These are phyloP conservation scores for Amyloporia xantha DNA, from an alignment of 768 basidiomycete species.

Conservation along the genomic window DNA sequence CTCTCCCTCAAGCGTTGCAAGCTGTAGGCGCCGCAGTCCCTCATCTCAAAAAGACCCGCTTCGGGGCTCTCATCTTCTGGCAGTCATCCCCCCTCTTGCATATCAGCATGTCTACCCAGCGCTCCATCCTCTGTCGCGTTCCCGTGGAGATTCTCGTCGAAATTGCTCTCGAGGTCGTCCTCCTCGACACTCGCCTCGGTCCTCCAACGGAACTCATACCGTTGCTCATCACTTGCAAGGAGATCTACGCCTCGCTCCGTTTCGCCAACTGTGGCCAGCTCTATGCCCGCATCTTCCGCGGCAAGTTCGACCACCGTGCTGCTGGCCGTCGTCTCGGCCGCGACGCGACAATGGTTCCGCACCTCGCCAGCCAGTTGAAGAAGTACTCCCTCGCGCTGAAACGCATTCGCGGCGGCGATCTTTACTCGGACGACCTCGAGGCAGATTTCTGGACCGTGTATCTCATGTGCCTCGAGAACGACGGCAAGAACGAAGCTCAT, in stretches of 20 bases:
- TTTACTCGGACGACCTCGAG: slow-evolving; percentile 19
- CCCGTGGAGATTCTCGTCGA: slow-evolving; percentile 40
- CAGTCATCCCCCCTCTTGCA: neutral
- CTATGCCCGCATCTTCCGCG: slow-evolving; percentile 46
- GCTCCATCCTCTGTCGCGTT: slow-evolving; percentile 23
- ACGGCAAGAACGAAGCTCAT: slow-evolving; percentile 55
- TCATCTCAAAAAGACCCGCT: neutral
- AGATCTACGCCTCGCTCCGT: slow-evolving; percentile 33
- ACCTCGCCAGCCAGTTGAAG: slow-evolving; percentile 34
- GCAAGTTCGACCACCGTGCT: slow-evolving; percentile 51
- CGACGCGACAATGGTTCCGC: slow-evolving; percentile 28
- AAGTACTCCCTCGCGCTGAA: slow-evolving; percentile 29
- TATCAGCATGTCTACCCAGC: neutral
- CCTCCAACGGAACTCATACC: slow-evolving; percentile 44
- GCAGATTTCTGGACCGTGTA: slow-evolving; percentile 42
- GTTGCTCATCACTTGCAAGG: slow-evolving; percentile 39
- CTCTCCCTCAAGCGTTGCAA: neutral
- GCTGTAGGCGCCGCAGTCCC: neutral
- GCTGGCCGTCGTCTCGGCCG: slow-evolving; percentile 43
- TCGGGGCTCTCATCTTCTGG: neutral
- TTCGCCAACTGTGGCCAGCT: slow-evolving; percentile 31
- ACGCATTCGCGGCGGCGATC: slow-evolving; percentile 26
- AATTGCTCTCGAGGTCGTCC: slow-evolving; percentile 44
- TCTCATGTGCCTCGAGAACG: slow-evolving; percentile 57
- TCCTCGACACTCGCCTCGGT: slow-evolving; percentile 31